phyloP scores from a whole-genome alignment of 1,284 basidiomycete species.

The Pseudozyma flocculosa region DNA sequence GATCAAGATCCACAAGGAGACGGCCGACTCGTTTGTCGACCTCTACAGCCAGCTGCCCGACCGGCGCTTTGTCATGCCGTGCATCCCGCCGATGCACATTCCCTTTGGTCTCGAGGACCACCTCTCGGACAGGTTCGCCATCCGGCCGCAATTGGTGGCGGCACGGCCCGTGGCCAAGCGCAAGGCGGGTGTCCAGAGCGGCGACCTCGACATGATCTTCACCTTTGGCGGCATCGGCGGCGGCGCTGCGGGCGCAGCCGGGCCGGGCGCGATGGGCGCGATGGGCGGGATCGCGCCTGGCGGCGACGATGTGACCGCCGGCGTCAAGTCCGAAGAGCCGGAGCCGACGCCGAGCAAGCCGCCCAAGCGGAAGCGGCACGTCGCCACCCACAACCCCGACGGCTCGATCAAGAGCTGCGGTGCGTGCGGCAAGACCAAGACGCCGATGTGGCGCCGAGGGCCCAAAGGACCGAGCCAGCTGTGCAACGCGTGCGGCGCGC shows the following conservation, averaged over 20 bases:
- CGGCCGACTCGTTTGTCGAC: slow-evolving; percentile 29
- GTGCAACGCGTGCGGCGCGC: slow-evolving; percentile 55
- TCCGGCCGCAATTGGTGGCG: slow-evolving; percentile 35
- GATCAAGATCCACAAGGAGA: slow-evolving; percentile 39
- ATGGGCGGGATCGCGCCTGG: neutral
- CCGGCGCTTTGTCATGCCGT: slow-evolving; percentile 19
- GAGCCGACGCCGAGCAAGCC: slow-evolving; percentile 21
- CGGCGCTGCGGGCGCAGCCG: slow-evolving; percentile 9
- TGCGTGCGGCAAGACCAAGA: slow-evolving; percentile 53
- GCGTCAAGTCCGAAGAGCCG: slow-evolving; percentile 28
- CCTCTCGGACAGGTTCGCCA: slow-evolving; percentile 46
- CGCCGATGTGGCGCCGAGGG: slow-evolving; percentile 55
- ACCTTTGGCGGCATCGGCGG: slow-evolving; percentile 27
- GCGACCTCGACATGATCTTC: slow-evolving; percentile 16
- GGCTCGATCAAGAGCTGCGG: slow-evolving; percentile 54
- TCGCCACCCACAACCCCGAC: slow-evolving; percentile 55
- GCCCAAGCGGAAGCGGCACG: slow-evolving; percentile 53
- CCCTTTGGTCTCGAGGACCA: slow-evolving; percentile 50
- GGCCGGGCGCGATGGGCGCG: too few relatives aligned
- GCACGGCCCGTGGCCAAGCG: slow-evolving; percentile 47
- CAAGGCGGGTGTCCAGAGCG: slow-evolving; percentile 39
- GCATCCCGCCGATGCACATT: slow-evolving; percentile 11
- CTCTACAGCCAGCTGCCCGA: slow-evolving; percentile 33
- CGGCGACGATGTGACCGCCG: slow-evolving; percentile 4
- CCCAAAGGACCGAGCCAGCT: slow-evolving; percentile 51